Evolutionary conservation across 306 rosid genomes (phyloP).

Genomic region (Comarum palustre): DNA sequence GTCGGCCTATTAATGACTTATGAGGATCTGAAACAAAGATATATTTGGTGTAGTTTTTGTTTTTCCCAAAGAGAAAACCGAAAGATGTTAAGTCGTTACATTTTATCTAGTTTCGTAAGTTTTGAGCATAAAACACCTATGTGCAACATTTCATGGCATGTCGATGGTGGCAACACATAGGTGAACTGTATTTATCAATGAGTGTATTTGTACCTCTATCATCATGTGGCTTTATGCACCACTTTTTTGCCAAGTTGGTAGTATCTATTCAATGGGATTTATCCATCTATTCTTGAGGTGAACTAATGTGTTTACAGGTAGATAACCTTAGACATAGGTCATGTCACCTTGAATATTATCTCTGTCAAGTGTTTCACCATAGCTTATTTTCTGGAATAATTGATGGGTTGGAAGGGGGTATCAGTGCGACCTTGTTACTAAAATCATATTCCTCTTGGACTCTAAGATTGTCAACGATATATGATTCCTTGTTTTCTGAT

Average conservation of each 20-base stretch:
- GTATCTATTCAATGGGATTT: neutral
- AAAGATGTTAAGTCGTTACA: neutral
- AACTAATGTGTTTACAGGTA: neutral
- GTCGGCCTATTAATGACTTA: neutral
- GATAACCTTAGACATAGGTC: neutral
- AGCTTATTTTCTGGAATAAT: neutral
- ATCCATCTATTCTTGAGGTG: neutral
- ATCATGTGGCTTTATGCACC: neutral
- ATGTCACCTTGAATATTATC: neutral
- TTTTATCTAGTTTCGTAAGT: neutral
- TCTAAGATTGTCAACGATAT: too few species aligned
- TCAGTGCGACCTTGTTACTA: neutral
- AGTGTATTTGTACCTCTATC: neutral
- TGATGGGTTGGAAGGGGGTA: neutral
- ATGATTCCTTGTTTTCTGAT: neutral
- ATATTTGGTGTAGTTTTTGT: neutral
- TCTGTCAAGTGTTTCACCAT: neutral
- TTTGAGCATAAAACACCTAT: neutral
- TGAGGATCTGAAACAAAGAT: neutral
- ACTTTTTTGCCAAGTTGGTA: neutral
- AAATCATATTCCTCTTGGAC: neutral
- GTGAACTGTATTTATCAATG: neutral
- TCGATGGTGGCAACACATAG: neutral
- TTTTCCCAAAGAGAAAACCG: neutral
- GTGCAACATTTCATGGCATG: neutral